Base-by-base conservation (phyloP, 176 grass and related monocot genomes). In the Eleusine indica region DNA sequence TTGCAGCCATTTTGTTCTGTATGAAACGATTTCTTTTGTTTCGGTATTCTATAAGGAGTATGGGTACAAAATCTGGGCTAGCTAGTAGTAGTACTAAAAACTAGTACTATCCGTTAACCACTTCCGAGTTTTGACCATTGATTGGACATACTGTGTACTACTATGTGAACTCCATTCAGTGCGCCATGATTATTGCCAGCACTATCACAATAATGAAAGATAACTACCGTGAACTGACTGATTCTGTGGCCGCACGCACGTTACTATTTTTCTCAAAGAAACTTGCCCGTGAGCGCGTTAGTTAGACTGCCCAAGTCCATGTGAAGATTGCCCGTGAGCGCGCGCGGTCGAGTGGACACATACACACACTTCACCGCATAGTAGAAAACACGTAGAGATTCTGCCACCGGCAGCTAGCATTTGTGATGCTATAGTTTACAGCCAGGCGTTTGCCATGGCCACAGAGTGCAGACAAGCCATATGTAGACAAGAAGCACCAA, bases 1-100 rank as follows among this genome's bases (percentile, higher is more conserved):
- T 46, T 12, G 41, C 76, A 30, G 41, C 76, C 40, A 47, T 21
- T 79, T 79, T 79, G 19, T n/a, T 49, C 42, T 49, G 16, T 44
- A 49, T 37, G 9, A 3, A 38, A 9, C 22, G 11, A 17, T 53
- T 52, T 5, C 18, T n/a, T 51, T 22, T 38, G 30, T 40, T 42
- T 60, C 10, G 30, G 0, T 30, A 5, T 60, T 22, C 57, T 21
- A 25, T 22, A 25, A 60, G 25, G 10, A 30, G 25, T 29, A 64
- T 64, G 30, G 61, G 22, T 30, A 64, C 10, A 29, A 14, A 13
- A 30, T 14, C 61, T 10, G 16, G 58, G 53, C 35, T 22, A 58
- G 32, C 4, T 2, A 30, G 2, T 10, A 19, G 28, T 30, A 65
- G 22, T 44, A 58, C 14, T 30, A 1, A 60, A 60, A 60, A 22